phyloP scores from a whole-genome alignment of 768 basidiomycete genomes.

The Mycena metata region DNA sequence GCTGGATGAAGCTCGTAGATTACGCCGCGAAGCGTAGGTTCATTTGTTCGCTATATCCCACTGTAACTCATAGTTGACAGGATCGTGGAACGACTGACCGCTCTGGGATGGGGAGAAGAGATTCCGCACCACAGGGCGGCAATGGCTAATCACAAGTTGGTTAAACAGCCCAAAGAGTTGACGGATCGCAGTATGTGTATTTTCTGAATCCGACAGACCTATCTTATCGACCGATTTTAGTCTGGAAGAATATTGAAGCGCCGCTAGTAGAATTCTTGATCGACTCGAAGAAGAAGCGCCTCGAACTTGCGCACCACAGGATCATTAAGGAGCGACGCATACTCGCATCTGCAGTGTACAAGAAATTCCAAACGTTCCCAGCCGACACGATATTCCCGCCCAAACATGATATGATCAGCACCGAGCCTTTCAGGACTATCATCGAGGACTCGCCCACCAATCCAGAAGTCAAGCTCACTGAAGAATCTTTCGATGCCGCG shows the following conservation, averaged over 20 bases:
- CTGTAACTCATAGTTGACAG: no score
- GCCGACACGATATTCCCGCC: conserved; percentile 4
- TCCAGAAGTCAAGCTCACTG: conserved; percentile 28
- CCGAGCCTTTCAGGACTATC: conserved; percentile 26
- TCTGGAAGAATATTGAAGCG: conserved; percentile 32
- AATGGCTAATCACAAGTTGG: conserved; percentile 20
- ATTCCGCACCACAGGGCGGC: neutral
- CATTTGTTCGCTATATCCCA: no score
- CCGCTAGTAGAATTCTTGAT: conserved; percentile 26
- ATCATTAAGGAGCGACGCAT: conserved; percentile 15
- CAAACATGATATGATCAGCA: conserved; percentile 15
- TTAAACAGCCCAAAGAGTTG: conserved; percentile 29
- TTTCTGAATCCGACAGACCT: no score
- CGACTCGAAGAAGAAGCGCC: conserved; percentile 9
- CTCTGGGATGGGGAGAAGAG: conserved; percentile 31
- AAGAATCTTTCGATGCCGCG: conserved; percentile 26
- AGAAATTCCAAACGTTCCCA: neutral
- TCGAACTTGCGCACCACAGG: neutral
- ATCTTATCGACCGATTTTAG: no score
- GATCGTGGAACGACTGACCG: conserved; percentile 22
- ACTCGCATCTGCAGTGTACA: conserved; percentile 17
- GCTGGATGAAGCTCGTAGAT: conserved; percentile 21
- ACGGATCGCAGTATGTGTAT: conserved; percentile 32
- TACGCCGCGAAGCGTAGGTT: conserved; percentile 14
- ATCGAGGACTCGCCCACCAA: conserved; percentile 24